These are phyloP conservation scores for Pythium insidiosum DNA, from an alignment of 352 stramenopile species.

Conservation along the genomic window DNA sequence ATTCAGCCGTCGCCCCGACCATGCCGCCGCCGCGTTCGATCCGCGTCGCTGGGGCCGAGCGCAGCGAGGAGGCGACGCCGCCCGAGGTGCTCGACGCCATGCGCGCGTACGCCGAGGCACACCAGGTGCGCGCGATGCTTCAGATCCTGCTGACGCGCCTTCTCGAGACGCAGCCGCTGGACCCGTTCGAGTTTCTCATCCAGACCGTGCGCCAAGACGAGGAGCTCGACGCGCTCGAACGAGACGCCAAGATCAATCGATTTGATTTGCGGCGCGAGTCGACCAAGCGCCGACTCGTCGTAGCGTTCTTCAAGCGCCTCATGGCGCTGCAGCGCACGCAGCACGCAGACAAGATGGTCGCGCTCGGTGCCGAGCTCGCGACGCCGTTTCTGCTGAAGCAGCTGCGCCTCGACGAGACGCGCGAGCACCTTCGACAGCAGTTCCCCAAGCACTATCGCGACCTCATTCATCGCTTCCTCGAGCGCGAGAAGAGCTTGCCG, in stretches of 20 bases:
- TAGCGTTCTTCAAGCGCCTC: slow-evolving; percentile 42
- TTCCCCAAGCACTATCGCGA: slow-evolving; percentile 60
- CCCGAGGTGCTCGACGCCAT: slow-evolving; percentile 45
- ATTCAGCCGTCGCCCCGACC: no score
- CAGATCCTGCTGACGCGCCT: slow-evolving; percentile 47
- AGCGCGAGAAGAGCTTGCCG: slow-evolving; percentile 27
- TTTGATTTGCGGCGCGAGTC: slow-evolving; percentile 58
- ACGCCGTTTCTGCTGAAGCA: slow-evolving; percentile 36
- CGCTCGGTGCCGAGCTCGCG: slow-evolving; percentile 20
- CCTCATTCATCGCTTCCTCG: slow-evolving; percentile 33
- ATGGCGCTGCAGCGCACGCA: slow-evolving; percentile 42
- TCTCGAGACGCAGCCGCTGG: slow-evolving; percentile 53
- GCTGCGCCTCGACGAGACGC: slow-evolving; percentile 38
- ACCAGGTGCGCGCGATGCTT: slow-evolving; percentile 59
- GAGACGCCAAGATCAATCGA: slow-evolving; percentile 24
- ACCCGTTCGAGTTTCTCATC: slow-evolving; percentile 63
- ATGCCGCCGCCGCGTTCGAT: no score
- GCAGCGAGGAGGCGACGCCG: slow-evolving; percentile 17
- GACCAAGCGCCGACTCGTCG: slow-evolving; percentile 47
- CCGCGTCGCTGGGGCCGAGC: slow-evolving; percentile 26
- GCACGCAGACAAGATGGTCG: slow-evolving; percentile 22
- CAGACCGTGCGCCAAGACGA: slow-evolving; percentile 37
- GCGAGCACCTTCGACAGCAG: slow-evolving; percentile 25
- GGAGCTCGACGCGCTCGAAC: slow-evolving; percentile 43
- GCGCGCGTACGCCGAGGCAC: slow-evolving; percentile 39